These are phyloP conservation scores for Tetrapisispora fleetii DNA, from an alignment of 805 yeast genomes.

Conservation along the genomic window DNA sequence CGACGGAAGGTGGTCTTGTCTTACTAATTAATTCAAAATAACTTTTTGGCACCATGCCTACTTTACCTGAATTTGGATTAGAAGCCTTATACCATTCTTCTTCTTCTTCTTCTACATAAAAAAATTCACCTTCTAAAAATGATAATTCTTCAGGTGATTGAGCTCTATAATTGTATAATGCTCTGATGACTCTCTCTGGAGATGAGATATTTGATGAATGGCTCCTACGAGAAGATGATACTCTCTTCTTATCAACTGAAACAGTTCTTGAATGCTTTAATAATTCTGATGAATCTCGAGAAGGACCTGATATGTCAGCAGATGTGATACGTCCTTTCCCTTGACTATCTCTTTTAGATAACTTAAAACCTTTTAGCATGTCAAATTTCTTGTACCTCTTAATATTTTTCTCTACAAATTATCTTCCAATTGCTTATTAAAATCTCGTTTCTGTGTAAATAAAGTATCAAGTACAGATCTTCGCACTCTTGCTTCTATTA, in stretches of 20 bases:
- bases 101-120: slow-evolving; percentile 62
- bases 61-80: slow-evolving; percentile 66
- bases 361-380: slow-evolving; percentile 25
- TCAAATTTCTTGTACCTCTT: background rate
- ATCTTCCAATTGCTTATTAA: too few relatives aligned
- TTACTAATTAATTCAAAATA: slow-evolving; percentile 73
- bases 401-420: too few relatives aligned
- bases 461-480: too few relatives aligned
- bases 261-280: slow-evolving; percentile 20
- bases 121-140: slow-evolving; percentile 77
- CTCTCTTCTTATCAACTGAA: slow-evolving; percentile 11
- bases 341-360: slow-evolving; percentile 21
- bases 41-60: slow-evolving; percentile 81
- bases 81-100: slow-evolving; percentile 80
- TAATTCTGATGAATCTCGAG: slow-evolving; percentile 13
- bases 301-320: slow-evolving; percentile 30
- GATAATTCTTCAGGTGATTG: slow-evolving; percentile 74
- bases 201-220: slow-evolving; percentile 11
- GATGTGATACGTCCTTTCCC: slow-evolving; percentile 26
- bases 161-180: slow-evolving; percentile 65
- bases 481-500: too few relatives aligned
- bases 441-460: too few relatives aligned
- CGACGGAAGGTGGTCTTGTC: slow-evolving; percentile 34
- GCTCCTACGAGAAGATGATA: slow-evolving; percentile 6
- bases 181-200: slow-evolving; percentile 78